Evolutionary conservation across 306 rosid species (phyloP).

Genomic region (Neltuma alba): DNA sequence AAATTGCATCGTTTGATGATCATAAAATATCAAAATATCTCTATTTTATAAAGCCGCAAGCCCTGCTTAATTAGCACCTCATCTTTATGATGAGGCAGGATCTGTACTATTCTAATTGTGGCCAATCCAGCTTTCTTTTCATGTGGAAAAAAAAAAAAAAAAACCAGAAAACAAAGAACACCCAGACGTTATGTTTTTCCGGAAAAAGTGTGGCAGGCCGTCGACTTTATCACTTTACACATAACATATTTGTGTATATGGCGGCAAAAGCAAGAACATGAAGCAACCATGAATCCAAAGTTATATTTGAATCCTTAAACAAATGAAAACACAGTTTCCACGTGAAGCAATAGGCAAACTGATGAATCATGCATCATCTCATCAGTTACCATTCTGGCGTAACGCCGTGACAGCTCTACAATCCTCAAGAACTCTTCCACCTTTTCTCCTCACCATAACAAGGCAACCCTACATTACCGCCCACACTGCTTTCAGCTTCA

Average conservation of each 20-base stretch:
- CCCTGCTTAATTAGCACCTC: background rate
- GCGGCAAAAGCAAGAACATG: no score
- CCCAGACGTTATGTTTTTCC: no score
- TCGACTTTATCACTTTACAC: no score
- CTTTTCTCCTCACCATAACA: background rate
- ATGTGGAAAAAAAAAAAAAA: no score
- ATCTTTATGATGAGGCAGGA: background rate
- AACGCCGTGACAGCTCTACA: background rate
- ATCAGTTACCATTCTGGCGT: background rate
- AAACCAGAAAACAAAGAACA: no score
- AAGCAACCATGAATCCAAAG: no score
- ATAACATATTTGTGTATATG: no score
- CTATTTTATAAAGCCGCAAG: no score
- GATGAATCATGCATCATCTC: background rate
- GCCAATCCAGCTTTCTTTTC: background rate
- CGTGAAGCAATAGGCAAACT: background rate
- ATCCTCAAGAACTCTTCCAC: background rate
- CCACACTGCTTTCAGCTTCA: background rate
- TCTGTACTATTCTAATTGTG: background rate
- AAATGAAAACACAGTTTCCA: background rate
- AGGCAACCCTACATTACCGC: background rate
- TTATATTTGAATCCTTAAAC: constrained; percentile 6
- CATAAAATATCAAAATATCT: no score
- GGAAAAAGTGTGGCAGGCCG: no score
- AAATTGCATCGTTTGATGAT: no score